Evolutionary conservation across 441 rosid species (phyloP).

Genomic region (Erodium chrysanthum): DNA sequence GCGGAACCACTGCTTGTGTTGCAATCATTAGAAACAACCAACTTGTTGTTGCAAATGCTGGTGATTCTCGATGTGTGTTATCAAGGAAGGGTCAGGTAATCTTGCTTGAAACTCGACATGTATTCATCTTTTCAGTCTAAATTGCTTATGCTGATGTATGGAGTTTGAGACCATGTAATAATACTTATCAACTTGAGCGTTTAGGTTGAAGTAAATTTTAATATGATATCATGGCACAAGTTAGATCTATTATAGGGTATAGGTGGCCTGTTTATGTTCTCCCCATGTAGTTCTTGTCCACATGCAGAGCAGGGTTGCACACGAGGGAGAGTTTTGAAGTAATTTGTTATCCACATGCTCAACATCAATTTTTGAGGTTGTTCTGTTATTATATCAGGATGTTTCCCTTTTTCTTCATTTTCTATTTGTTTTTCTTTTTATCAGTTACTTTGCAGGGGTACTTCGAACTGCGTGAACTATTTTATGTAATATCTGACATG

Average conservation of each 20-base stretch:
- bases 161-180: not conserved
- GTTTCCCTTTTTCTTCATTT: too few species aligned
- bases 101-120: constrained; percentile 1
- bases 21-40: constrained; percentile 56
- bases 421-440: too few species aligned
- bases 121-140: not conserved
- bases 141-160: too few species aligned
- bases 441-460: too few species aligned
- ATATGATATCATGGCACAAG: not conserved
- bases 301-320: too few species aligned
- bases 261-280: not conserved
- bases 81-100: constrained; percentile 81
- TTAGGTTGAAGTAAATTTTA: not conserved
- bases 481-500: too few species aligned
- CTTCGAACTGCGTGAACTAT: too few species aligned
- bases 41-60: constrained; percentile 77
- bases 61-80: constrained; percentile 84
- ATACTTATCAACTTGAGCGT: not conserved
- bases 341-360: too few species aligned
- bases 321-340: too few species aligned
- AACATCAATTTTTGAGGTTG: too few species aligned
- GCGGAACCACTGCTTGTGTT: constrained; percentile 82
- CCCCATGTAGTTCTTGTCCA: too few species aligned
- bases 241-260: not conserved
- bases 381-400: too few species aligned